phyloP scores from a whole-genome alignment of 768 basidiomycete species.

The Suillus fuscotomentosus region DNA sequence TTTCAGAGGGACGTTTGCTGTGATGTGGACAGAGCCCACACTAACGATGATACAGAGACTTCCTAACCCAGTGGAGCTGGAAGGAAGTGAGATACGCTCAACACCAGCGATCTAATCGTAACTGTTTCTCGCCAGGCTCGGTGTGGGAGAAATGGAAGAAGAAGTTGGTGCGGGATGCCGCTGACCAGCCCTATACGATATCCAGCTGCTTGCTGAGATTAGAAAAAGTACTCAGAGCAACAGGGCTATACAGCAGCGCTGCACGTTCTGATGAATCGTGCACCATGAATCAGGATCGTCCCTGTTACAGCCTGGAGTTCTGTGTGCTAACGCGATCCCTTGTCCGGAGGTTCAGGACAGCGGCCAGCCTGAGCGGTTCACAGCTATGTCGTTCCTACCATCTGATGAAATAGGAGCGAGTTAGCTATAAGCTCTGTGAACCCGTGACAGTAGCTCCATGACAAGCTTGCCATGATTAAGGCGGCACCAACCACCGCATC shows the following conservation, averaged over 20 bases:
- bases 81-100: slow-evolving; percentile 25
- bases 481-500: neutral
- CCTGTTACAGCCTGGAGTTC: neutral
- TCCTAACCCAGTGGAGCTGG: slow-evolving; percentile 7
- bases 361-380: no score
- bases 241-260: no score
- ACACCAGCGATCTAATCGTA: slow-evolving; percentile 33
- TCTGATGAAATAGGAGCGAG: neutral
- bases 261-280: no score
- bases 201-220: no score
- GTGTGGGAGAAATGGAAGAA: no score
- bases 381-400: neutral
- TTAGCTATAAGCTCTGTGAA: no score
- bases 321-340: neutral
- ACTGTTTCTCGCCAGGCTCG: no score
- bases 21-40: slow-evolving; percentile 21
- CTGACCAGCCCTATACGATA: no score
- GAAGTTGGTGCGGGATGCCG: no score
- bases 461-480: no score
- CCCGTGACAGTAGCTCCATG: no score
- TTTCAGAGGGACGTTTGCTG: slow-evolving; percentile 34
- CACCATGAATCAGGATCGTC: neutral
- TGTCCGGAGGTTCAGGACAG: neutral
- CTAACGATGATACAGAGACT: slow-evolving; percentile 28
- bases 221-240: no score